phyloP scores from a whole-genome alignment of 2,329 filamentous ascomycete species.

The Calonectria crousiana region DNA sequence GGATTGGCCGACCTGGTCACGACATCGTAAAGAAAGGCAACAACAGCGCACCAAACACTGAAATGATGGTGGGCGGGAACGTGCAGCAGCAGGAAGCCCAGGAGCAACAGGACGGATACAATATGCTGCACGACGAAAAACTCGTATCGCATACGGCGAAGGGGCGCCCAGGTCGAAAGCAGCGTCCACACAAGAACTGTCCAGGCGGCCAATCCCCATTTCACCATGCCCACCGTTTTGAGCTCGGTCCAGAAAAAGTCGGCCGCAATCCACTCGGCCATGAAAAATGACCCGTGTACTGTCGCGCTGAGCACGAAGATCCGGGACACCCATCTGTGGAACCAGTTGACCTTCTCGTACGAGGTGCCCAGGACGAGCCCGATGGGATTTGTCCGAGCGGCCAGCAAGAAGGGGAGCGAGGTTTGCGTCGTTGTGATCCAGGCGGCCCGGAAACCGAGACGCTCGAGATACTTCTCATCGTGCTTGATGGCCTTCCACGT shows the following conservation, averaged over 20 bases:
- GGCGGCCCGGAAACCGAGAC: conserved; percentile 43
- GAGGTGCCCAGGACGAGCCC: conserved; percentile 39
- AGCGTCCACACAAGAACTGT: conserved; percentile 42
- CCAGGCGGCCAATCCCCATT: conserved; percentile 44
- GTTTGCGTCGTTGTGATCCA: conserved; percentile 43
- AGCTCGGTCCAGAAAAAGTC: conserved; percentile 43
- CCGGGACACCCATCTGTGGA: conserved; percentile 40
- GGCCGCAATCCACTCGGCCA: conserved; percentile 39
- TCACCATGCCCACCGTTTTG: conserved; percentile 41
- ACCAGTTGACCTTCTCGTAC: conserved; percentile 44
- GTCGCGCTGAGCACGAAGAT: conserved; percentile 42
- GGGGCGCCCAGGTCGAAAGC: conserved; percentile 35
- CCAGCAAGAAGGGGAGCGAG: conserved; percentile 39
- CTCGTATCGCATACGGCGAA: conserved; percentile 44
- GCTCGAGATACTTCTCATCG: conserved; percentile 41
- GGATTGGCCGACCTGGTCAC: conserved; percentile 43
- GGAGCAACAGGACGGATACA: conserved; percentile 35
- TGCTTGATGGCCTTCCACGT: conserved; percentile 44
- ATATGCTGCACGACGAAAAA: conserved; percentile 46
- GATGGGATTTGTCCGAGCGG: conserved; percentile 40
- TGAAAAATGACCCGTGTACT: conserved; percentile 41
- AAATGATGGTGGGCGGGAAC: conserved; percentile 44
- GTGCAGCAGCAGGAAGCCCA: conserved; percentile 39
- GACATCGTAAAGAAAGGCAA: conserved; percentile 40
- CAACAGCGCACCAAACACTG: conserved; percentile 45